phyloP scores from a whole-genome alignment of 139 green algal genomes.

The Closterium sp. region DNA sequence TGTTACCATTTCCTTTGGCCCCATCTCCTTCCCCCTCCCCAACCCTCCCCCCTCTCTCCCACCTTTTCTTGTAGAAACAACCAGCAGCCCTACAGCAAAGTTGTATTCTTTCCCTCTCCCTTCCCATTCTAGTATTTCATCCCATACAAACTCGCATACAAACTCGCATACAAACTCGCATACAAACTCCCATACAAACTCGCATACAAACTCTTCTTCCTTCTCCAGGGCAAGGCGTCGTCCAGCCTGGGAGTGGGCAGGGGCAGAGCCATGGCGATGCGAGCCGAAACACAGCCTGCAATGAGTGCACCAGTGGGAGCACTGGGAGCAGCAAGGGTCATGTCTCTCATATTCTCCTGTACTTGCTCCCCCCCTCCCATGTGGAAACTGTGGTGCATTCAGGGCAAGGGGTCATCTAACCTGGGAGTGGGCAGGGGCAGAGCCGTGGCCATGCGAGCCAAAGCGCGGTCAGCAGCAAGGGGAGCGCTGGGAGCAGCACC shows the following conservation, averaged over 20 bases:
- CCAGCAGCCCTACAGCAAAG: no score
- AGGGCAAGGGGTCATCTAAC: conserved; percentile 33
- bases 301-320: no score
- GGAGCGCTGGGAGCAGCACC: background rate
- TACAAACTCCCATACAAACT: background rate
- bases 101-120: no score
- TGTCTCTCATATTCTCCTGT: no score
- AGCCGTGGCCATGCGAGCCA: conserved; percentile 34
- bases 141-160: no score
- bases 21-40: background rate
- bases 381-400: background rate
- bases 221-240: conserved; percentile 21
- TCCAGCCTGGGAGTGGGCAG: conserved; percentile 23
- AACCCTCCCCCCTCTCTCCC: no score
- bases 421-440: conserved; percentile 36
- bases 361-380: background rate
- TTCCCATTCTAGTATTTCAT: no score
- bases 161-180: no score
- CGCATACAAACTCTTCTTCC: background rate
- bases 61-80: no score
- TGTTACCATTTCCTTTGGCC: no score
- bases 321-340: no score
- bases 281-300: no score
- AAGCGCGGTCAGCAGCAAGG: background rate
- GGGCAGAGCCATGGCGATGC: conserved; percentile 27